These are phyloP conservation scores for Euptelea pleiosperma DNA, from an alignment of 164 flowering plant genomes.

Conservation along the genomic window DNA sequence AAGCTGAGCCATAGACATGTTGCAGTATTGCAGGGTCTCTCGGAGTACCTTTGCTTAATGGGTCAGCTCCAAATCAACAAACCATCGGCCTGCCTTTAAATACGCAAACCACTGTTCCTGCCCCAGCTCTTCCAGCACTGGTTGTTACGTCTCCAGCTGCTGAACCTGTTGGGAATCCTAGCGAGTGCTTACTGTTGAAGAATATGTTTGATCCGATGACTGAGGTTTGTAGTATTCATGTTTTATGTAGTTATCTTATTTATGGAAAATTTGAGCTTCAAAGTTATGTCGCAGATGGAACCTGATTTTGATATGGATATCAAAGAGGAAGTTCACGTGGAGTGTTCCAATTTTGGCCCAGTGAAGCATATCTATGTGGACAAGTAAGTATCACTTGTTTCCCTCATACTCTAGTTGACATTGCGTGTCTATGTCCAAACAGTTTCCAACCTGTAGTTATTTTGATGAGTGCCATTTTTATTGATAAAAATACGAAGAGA, in stretches of 20 bases:
- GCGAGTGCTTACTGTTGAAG: slow-evolving; percentile 68
- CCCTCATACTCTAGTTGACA: neutral
- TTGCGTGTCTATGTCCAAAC: too few species aligned
- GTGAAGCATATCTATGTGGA: slow-evolving; percentile 79
- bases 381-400: slow-evolving; percentile 50
- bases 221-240: slow-evolving; percentile 49
- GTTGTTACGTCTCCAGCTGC: slow-evolving; percentile 26
- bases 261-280: neutral
- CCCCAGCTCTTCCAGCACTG: slow-evolving; percentile 34
- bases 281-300: slow-evolving; percentile 50
- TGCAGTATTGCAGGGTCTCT: slow-evolving; percentile 69
- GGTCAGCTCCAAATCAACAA: slow-evolving; percentile 49
- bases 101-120: slow-evolving; percentile 41
- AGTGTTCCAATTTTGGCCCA: slow-evolving; percentile 81
- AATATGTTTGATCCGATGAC: slow-evolving; percentile 91
- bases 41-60: slow-evolving; percentile 62
- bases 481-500: too few species aligned
- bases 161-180: slow-evolving; percentile 72
- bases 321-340: slow-evolving; percentile 83
- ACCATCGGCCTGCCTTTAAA: slow-evolving; percentile 38
- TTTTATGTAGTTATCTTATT: neutral
- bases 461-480: too few species aligned
- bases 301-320: slow-evolving; percentile 86
- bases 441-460: too few species aligned
- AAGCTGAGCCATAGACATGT: slow-evolving; percentile 7